Conservation (phyloP, 129 eudicot genomes). For the Smallanthus sonchifolius region DNA sequence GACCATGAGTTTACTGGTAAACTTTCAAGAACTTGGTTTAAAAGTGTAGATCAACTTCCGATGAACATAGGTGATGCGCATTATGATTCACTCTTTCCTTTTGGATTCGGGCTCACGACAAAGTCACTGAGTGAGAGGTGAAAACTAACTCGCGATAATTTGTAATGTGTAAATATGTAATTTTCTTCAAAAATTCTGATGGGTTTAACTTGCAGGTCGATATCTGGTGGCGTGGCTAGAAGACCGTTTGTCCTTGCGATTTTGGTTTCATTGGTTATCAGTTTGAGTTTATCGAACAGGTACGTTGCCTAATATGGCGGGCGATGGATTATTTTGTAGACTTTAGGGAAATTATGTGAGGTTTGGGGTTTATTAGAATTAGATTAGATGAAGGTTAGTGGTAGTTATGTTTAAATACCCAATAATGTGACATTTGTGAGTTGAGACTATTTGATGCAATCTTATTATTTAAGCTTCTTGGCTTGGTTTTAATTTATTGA, state of each 20-base stretch:
- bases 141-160: neutral
- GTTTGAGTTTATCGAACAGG: constrained; percentile 19
- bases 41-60: constrained; percentile 59
- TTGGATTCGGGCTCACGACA: constrained; percentile 54
- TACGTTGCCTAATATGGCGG: constrained; percentile 12
- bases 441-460: neutral
- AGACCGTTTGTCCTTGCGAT: constrained; percentile 25
- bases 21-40: constrained; percentile 66
- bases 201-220: constrained; percentile 26
- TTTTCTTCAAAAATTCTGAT: neutral
- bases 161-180: neutral
- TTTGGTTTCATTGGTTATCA: constrained; percentile 31
- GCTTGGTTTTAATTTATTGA: neutral
- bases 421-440: constrained; percentile 1
- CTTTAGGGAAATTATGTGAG: constrained; percentile 9
- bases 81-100: constrained; percentile 63
- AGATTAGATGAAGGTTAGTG: constrained; percentile 19
- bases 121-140: constrained; percentile 30
- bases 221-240: constrained; percentile 25
- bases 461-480: constrained; percentile 10
- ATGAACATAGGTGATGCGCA: constrained; percentile 59
- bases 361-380: neutral
- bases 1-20: constrained; percentile 57
- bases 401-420: constrained; percentile 4
- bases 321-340: constrained; percentile 19